phyloP scores from a whole-genome alignment of 2,329 filamentous ascomycete species.

The Ophiocordyceps sinensis region DNA sequence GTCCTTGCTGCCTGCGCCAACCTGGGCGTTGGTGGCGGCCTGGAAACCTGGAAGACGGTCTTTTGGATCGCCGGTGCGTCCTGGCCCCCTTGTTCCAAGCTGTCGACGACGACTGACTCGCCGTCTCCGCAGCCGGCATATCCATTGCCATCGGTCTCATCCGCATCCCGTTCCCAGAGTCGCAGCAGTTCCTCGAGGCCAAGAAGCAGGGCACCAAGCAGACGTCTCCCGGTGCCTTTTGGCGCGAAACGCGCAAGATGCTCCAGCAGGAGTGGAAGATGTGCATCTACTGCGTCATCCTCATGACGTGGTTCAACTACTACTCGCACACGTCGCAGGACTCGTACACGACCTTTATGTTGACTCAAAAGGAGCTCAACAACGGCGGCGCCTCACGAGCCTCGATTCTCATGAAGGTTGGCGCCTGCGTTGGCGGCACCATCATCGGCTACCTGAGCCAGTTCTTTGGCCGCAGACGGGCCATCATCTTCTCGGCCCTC shows the following conservation, averaged over 20 bases:
- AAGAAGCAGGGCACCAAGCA: conserved; percentile 42
- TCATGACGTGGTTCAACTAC: conserved; percentile 66
- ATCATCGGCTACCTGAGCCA: conserved; percentile 63
- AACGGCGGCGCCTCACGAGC: conserved; percentile 54
- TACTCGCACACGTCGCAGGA: conserved; percentile 73
- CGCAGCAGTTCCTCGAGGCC: conserved; percentile 58
- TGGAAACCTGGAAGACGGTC: conserved; percentile 57
- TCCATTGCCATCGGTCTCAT: conserved; percentile 56
- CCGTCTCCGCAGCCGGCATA: conserved; percentile 33
- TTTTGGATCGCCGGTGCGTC: conserved; percentile 50
- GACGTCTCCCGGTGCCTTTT: conserved; percentile 40
- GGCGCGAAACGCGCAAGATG: conserved; percentile 55
- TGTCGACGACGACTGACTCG: background rate
- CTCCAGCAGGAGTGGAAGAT: conserved; percentile 58
- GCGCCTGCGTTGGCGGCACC: conserved; percentile 59
- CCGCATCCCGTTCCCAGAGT: conserved; percentile 57
- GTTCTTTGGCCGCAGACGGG: conserved; percentile 57
- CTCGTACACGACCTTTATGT: conserved; percentile 70
- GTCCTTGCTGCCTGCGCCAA: conserved; percentile 64
- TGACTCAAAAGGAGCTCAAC: conserved; percentile 52
- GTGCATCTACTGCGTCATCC: conserved; percentile 60
- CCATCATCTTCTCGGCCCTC: conserved; percentile 47
- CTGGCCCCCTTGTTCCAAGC: background rate
- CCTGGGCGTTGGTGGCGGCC: conserved; percentile 51
- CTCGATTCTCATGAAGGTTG: conserved; percentile 68